These are phyloP conservation scores for Ophiobolus disseminans DNA, from an alignment of 2,329 filamentous ascomycete genomes.

Conservation along the genomic window DNA sequence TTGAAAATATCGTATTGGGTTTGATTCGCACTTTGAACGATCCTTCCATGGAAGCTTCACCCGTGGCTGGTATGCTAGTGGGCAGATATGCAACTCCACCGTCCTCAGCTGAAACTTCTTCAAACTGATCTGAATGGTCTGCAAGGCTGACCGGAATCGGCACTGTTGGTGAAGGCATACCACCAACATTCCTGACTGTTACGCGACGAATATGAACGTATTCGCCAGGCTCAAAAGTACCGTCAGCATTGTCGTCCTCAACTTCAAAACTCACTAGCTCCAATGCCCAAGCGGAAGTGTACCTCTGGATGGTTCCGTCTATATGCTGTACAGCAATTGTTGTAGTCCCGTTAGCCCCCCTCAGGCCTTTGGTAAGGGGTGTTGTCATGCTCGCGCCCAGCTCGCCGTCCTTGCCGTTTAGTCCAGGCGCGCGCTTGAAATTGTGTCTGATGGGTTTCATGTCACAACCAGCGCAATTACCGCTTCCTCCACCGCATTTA, in stretches of 20 bases:
- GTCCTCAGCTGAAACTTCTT: constrained; percentile 2
- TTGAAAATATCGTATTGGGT: not conserved
- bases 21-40: constrained; percentile 12
- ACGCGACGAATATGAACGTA: constrained; percentile 14
- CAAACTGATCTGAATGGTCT: constrained; percentile 8
- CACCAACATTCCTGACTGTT: constrained; percentile 7
- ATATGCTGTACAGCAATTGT: constrained; percentile 11
- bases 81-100: constrained; percentile 10
- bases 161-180: constrained; percentile 12
- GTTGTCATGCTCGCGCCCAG: constrained; percentile 6
- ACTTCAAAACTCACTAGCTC: constrained; percentile 22
- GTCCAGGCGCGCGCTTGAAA: constrained; percentile 1
- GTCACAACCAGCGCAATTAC: constrained; percentile 8
- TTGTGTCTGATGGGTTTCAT: constrained; percentile 7
- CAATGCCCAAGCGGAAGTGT: constrained; percentile 12
- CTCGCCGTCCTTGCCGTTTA: constrained; percentile 16
- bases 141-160: constrained; percentile 9
- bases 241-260: constrained; percentile 25
- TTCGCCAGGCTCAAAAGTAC: constrained; percentile 25
- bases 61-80: constrained; percentile 6
- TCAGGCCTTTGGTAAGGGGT: constrained; percentile 5
- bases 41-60: constrained; percentile 5
- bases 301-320: constrained; percentile 7
- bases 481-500: constrained; percentile 10
- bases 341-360: constrained; percentile 9